These are phyloP conservation scores for Globisporangium apiculatum DNA, from an alignment of 352 stramenopile species.

Conservation along the genomic window DNA sequence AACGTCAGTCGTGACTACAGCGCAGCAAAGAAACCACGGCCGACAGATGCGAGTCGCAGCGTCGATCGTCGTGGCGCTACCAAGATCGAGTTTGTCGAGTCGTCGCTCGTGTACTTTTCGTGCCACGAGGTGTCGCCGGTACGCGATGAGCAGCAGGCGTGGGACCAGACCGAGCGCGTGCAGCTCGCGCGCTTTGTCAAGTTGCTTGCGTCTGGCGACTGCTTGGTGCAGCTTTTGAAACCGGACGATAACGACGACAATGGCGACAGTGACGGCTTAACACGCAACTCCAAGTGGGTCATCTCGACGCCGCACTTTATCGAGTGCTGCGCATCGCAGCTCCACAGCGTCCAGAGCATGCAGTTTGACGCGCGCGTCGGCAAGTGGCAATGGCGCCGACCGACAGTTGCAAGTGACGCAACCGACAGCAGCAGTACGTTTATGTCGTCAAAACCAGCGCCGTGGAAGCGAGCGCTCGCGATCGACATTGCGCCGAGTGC, in stretches of 20 bases:
- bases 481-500: conserved; percentile 5
- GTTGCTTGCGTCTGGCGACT: conserved; percentile 23
- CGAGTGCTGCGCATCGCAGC: conserved; percentile 26
- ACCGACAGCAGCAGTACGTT: not conserved
- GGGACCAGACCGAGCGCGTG: conserved; percentile 15
- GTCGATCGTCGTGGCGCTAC: not conserved
- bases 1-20: not conserved
- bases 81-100: conserved; percentile 21
- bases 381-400: conserved; percentile 20
- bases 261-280: too few relatives aligned
- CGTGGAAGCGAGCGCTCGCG: not conserved
- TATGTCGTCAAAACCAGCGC: not conserved
- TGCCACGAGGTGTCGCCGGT: conserved; percentile 14
- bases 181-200: conserved; percentile 32
- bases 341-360: conserved; percentile 32
- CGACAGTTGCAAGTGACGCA: too few relatives aligned
- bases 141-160: conserved; percentile 5
- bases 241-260: conserved; percentile 8
- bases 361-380: conserved; percentile 16
- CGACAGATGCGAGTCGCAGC: too few relatives aligned
- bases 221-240: conserved; percentile 29
- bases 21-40: not conserved
- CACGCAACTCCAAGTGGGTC: conserved; percentile 9
- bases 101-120: conserved; percentile 26
- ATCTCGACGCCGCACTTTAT: conserved; percentile 33